Evolutionary conservation across 345 rosid species (phyloP).

Genomic region (Anastatica hierochuntica): DNA sequence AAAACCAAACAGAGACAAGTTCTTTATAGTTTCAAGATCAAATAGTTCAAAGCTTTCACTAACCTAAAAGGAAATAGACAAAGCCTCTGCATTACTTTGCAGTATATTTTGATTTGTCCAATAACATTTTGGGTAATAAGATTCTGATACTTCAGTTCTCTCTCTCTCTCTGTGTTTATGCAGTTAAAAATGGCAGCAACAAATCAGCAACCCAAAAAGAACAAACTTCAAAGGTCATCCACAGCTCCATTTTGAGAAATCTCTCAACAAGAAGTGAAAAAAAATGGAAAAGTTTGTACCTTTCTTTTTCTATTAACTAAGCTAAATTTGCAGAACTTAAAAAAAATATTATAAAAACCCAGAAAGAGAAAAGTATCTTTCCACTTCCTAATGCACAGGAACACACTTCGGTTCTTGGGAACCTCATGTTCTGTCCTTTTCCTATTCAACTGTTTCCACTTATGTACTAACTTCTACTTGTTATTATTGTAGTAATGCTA

Average conservation of each 20-base stretch:
- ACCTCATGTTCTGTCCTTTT: too few relatives aligned
- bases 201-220: constrained; percentile 32
- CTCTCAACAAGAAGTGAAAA: too few relatives aligned
- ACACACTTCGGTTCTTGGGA: constrained; percentile 22
- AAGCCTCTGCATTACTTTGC: constrained; percentile 1
- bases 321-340: constrained; percentile 16
- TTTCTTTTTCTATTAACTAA: not conserved
- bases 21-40: too few relatives aligned
- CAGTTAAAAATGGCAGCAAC: constrained; percentile 41
- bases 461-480: too few relatives aligned
- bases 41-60: too few relatives aligned
- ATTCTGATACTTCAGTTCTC: constrained; percentile 9
- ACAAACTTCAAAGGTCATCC: constrained; percentile 36
- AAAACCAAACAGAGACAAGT: not conserved
- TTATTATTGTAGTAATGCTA: not conserved
- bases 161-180: not conserved
- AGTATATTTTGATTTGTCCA: not conserved
- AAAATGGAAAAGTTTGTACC: constrained; percentile 16
- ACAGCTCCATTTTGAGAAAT: constrained; percentile 68
- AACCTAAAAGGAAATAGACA: not conserved
- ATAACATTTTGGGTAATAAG: not conserved
- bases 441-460: too few relatives aligned
- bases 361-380: not conserved
- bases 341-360: too few relatives aligned
- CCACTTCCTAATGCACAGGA: constrained; percentile 24